These are phyloP conservation scores for Picea abies DNA, from an alignment of 83 land plant genomes.

Conservation along the genomic window DNA sequence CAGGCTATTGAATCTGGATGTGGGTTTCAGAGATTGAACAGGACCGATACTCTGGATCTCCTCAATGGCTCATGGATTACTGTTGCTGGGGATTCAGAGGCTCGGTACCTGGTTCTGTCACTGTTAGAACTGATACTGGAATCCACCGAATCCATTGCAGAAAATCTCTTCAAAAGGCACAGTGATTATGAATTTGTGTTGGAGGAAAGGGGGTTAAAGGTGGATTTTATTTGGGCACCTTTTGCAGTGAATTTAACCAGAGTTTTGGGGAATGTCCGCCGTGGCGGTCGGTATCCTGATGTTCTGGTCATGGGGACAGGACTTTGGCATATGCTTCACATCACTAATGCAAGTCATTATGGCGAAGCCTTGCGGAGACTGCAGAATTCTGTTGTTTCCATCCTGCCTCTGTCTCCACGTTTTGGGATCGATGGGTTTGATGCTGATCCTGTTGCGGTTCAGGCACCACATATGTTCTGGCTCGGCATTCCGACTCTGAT, in stretches of 20 bases:
- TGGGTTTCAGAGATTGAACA: conserved; percentile 51
- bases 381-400: conserved; percentile 29
- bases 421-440: conserved; percentile 15
- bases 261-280: neutral
- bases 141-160: conserved; percentile 24
- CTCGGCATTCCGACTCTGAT: conserved; percentile 77
- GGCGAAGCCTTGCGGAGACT: conserved; percentile 34
- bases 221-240: conserved; percentile 94
- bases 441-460: conserved; percentile 1
- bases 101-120: conserved; percentile 67
- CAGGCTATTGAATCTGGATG: conserved; percentile 28
- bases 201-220: conserved; percentile 35
- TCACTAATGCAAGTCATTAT: conserved; percentile 64
- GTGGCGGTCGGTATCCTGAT: conserved; percentile 31
- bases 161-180: conserved; percentile 77
- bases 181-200: conserved; percentile 55
- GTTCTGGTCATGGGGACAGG: conserved; percentile 74
- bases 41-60: conserved; percentile 53
- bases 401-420: conserved; percentile 34
- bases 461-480: conserved; percentile 84
- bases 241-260: conserved; percentile 39
- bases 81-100: conserved; percentile 95
- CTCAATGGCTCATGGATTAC: conserved; percentile 89
- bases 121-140: conserved; percentile 58
- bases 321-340: conserved; percentile 93